phyloP scores from a whole-genome alignment of 257 asterid species.

The Plantago elongata region DNA sequence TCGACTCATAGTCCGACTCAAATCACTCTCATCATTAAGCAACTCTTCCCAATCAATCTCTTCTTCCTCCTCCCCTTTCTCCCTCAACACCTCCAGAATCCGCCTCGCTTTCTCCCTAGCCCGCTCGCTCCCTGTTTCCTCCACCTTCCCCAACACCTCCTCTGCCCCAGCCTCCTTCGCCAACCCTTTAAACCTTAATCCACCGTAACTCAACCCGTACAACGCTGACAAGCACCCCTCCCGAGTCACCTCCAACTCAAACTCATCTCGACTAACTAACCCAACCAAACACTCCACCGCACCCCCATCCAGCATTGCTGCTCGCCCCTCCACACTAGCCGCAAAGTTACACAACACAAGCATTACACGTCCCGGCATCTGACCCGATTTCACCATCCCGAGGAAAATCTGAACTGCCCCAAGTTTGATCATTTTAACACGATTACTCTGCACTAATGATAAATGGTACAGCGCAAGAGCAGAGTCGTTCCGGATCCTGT shows the following conservation, averaged over 20 bases:
- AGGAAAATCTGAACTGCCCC: slow-evolving; percentile 60
- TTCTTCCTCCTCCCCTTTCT: slow-evolving; percentile 66
- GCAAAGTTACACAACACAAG: slow-evolving; percentile 66
- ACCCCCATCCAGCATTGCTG: slow-evolving; percentile 66
- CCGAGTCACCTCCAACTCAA: slow-evolving; percentile 39
- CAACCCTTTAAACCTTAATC: slow-evolving; percentile 81
- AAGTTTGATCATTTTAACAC: slow-evolving; percentile 69
- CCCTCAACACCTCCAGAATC: slow-evolving; percentile 62
- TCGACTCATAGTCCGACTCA: slow-evolving; percentile 28
- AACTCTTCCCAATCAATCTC: slow-evolving; percentile 87
- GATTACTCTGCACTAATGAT: slow-evolving; percentile 70
- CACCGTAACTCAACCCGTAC: slow-evolving; percentile 83
- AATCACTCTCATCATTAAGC: slow-evolving; percentile 53
- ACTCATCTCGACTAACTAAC: slow-evolving; percentile 40
- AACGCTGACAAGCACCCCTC: slow-evolving; percentile 66
- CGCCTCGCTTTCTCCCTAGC: slow-evolving; percentile 42
- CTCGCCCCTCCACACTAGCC: slow-evolving; percentile 67
- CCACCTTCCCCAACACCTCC: slow-evolving; percentile 49
- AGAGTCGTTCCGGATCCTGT: slow-evolving; percentile 77
- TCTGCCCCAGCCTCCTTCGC: slow-evolving; percentile 91
- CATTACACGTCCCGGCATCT: slow-evolving; percentile 58
- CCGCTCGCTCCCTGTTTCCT: slow-evolving; percentile 39
- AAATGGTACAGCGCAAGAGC: slow-evolving; percentile 84
- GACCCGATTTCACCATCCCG: slow-evolving; percentile 65
- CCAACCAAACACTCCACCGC: slow-evolving; percentile 55